Evolutionary conservation across 148 eudicot genomes (phyloP), one percentile per base, ranked within the genome.

Genomic region (Vaccinium darrowii): DNA sequence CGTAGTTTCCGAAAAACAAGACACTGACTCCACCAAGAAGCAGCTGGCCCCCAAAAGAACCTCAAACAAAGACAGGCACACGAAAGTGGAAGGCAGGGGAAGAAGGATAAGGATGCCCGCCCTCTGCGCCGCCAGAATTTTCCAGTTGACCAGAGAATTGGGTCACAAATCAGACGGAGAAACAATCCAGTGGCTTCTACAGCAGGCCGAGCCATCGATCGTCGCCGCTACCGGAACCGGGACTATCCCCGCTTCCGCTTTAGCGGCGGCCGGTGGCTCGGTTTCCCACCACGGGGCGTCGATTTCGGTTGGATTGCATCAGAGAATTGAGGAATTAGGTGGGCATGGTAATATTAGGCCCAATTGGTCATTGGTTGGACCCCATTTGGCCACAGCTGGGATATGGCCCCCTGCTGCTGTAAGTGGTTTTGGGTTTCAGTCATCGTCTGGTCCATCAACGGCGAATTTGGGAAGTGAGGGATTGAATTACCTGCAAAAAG

Each of bases 91-190:
- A 87, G 96, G 96, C 21, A 85, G 96, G 33, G 96, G 96, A 5
- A 86, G 96, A 23, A 91, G 96, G 77, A 92, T 93, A 47, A 81
- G 96, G 88, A 93, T 93, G 96, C 96, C 96, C 0, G 94, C 96
- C 21, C 88, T 93, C 5, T 93, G 96, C 63, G 96, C 96, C 11
- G 96, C 96, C 2, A 90, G 96, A 81, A 92, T 93, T 36, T 93
- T 93, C 36, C 96, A 93, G 76, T 75, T 93, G 77, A 93, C 96
- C n/a, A 74, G 96, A 79, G 97, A 94, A 89, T 83, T 91, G 76
- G 93, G 93, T n/a, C 90, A 90, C 69, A 91, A 91, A 84, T 91
- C 93, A 51, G 91, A 91, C 69, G 93, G 93, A 3, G 93, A 91
- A 36, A 91, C 93, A 12, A 91, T 90, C 72, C 92, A 90, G 65